phyloP scores from a whole-genome alignment of 2,329 filamentous ascomycete species.

The Phaeosphaeria sp. region DNA sequence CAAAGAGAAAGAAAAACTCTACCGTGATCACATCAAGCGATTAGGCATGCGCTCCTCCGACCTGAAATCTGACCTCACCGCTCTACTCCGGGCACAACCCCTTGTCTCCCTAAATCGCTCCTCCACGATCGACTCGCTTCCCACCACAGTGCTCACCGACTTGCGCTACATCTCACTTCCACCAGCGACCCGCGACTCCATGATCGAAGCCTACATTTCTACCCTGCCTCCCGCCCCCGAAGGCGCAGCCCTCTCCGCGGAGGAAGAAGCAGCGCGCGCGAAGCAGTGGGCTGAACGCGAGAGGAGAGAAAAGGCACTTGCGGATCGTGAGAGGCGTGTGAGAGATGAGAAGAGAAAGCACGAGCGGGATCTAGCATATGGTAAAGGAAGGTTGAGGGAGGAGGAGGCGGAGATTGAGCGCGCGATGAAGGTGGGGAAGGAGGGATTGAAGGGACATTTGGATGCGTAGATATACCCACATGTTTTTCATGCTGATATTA shows the following conservation, averaged over 20 bases:
- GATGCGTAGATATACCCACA: slow-evolving; percentile 15
- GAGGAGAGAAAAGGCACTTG: slow-evolving; percentile 70
- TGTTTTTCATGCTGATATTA: too few relatives aligned
- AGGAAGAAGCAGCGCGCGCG: slow-evolving; percentile 60
- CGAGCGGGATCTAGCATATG: slow-evolving; percentile 65
- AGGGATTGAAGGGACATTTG: slow-evolving; percentile 69
- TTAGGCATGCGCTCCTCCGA: slow-evolving; percentile 70
- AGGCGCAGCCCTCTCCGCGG: slow-evolving; percentile 47
- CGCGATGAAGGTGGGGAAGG: slow-evolving; percentile 73
- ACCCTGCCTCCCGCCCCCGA: slow-evolving; percentile 67
- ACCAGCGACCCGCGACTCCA: slow-evolving; percentile 64
- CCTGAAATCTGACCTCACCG: slow-evolving; percentile 73
- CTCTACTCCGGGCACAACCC: slow-evolving; percentile 69
- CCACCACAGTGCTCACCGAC: slow-evolving; percentile 68
- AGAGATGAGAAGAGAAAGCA: slow-evolving; percentile 69
- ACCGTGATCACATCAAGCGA: slow-evolving; percentile 74
- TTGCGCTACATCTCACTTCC: slow-evolving; percentile 74
- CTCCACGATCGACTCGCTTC: slow-evolving; percentile 65
- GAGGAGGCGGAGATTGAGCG: slow-evolving; percentile 72
- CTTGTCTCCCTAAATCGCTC: slow-evolving; percentile 65
- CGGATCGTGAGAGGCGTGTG: slow-evolving; percentile 68
- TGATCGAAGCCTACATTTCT: slow-evolving; percentile 72
- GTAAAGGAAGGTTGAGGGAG: slow-evolving; percentile 68
- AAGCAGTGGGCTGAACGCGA: slow-evolving; percentile 45
- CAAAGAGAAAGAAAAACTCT: slow-evolving; percentile 80